Conservation (phyloP, 2,329 filamentous ascomycete genomes). For the Epicoccum nigrum region DNA sequence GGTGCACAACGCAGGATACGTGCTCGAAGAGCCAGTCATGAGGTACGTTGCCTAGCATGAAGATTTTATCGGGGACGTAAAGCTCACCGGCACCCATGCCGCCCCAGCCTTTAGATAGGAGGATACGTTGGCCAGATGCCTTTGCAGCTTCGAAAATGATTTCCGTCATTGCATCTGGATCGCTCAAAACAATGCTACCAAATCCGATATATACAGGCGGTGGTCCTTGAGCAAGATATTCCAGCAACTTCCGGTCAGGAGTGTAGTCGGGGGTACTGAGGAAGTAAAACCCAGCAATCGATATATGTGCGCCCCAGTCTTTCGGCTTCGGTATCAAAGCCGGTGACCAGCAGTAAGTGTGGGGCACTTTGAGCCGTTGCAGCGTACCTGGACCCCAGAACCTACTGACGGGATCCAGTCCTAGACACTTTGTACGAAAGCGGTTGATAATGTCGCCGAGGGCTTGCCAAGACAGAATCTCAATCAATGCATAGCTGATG, state of each 20-base stretch:
- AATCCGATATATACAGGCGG: conserved; percentile 43
- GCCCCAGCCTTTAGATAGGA: conserved; percentile 85
- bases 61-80: conserved; percentile 68
- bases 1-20: conserved; percentile 80
- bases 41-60: conserved; percentile 68
- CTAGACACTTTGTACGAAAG: conserved; percentile 48
- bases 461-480: conserved; percentile 58
- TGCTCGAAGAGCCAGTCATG: conserved; percentile 81
- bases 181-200: conserved; percentile 38
- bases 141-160: conserved; percentile 36
- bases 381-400: conserved; percentile 48
- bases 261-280: conserved; percentile 28
- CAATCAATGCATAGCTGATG: conserved; percentile 54
- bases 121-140: conserved; percentile 68
- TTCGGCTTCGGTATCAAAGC: conserved; percentile 27
- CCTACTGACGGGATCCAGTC: conserved; percentile 48
- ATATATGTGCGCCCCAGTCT: conserved; percentile 26
- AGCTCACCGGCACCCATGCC: conserved; percentile 69
- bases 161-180: conserved; percentile 34
- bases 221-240: conserved; percentile 33
- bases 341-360: conserved; percentile 57
- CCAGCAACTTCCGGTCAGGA: conserved; percentile 25
- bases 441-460: conserved; percentile 56
- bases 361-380: conserved; percentile 48
- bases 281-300: conserved; percentile 32